Evolutionary conservation across 495 filamentous ascomycete species (phyloP).

Genomic region (Annulohypoxylon nitens): DNA sequence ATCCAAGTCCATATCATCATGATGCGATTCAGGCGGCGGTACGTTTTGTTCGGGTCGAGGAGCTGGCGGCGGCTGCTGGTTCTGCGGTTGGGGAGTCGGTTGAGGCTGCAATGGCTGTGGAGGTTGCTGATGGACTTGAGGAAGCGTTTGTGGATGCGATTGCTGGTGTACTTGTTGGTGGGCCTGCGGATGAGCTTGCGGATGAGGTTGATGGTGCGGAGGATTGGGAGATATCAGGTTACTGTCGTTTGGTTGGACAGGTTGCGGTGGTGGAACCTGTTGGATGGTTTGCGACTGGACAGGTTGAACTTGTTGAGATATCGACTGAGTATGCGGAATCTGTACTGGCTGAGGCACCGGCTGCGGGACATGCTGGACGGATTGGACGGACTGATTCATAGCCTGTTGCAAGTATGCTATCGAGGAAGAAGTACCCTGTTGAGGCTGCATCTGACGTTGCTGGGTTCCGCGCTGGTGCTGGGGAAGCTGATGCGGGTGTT

Average conservation of each 20-base stretch:
- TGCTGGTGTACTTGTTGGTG: slow-evolving; percentile 55
- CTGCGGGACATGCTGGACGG: slow-evolving; percentile 50
- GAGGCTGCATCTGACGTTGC: slow-evolving; percentile 48
- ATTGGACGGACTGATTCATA: slow-evolving; percentile 52
- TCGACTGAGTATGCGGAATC: slow-evolving; percentile 50
- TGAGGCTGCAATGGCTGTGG: slow-evolving; percentile 47
- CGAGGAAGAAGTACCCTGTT: slow-evolving; percentile 41
- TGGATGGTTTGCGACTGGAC: slow-evolving; percentile 51
- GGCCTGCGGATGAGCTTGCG: slow-evolving; percentile 56
- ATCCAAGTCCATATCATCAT: slow-evolving; percentile 60
- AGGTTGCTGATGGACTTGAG: slow-evolving; percentile 58
- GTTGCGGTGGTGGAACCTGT: slow-evolving; percentile 43
- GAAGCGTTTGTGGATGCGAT: slow-evolving; percentile 57
- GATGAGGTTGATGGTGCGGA: slow-evolving; percentile 49
- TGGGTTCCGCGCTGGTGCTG: slow-evolving; percentile 48
- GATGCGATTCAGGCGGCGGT: slow-evolving; percentile 52
- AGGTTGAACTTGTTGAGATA: slow-evolving; percentile 51
- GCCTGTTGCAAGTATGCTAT: slow-evolving; percentile 50
- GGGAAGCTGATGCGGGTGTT: slow-evolving; percentile 37
- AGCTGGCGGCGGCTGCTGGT: slow-evolving; percentile 44
- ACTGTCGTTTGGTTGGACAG: slow-evolving; percentile 51
- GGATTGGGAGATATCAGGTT: slow-evolving; percentile 49
- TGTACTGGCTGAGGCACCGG: slow-evolving; percentile 48
- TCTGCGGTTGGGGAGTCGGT: slow-evolving; percentile 47
- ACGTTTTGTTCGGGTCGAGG: slow-evolving; percentile 55